Base-by-base conservation (phyloP, 2,329 filamentous ascomycete species). In the Xylaria sp. region DNA sequence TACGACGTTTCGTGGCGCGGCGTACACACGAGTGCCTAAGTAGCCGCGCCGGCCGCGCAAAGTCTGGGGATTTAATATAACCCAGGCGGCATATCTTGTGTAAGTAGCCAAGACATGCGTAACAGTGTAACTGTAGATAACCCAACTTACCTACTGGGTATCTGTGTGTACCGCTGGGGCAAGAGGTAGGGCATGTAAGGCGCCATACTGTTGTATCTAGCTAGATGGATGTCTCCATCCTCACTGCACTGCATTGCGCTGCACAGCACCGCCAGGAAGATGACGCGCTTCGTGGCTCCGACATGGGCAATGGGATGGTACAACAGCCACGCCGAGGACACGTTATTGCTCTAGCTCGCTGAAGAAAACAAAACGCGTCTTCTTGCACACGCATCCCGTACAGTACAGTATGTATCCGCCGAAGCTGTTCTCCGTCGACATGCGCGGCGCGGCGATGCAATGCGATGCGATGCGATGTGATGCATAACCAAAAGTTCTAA, bases 391-490 rank as follows among this genome's bases (percentile, higher is more conserved):
- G 23, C 56, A 37, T n/a, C n/a, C n/a, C 19, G 23, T 35, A 31
- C 28, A 9, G 28, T 31, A 31, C 28, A 38, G 23, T 31, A n/a
- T 15, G 33, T 38, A 43, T 38, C 33, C 31, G 43, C 40, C 54
- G 51, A 63, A 58, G 33, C 56, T 23, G 31, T 49, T 55, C 60
- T 57, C 57, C 60, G 60, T 64, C 49, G 42, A 35, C 28, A 38
- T 61, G 58, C 61, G 45, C 55, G 49, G 58, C 53, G 38, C 38
- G 40, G 49, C 42, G 53, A 37, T 64, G 63, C 46, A 33, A 60
- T 63, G 63, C 64, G 31, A 63, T 61, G 64, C 64, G 23, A 64
- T 61, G 63, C 60, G 40, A 66, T 66, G 64, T 58, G 50, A 64
- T 66, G 64, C 64, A 60, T 54, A 28, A 38, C 54, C 28, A 31